phyloP scores from a whole-genome alignment of 2,329 filamentous ascomycete species.

The Amauroascus niger region DNA sequence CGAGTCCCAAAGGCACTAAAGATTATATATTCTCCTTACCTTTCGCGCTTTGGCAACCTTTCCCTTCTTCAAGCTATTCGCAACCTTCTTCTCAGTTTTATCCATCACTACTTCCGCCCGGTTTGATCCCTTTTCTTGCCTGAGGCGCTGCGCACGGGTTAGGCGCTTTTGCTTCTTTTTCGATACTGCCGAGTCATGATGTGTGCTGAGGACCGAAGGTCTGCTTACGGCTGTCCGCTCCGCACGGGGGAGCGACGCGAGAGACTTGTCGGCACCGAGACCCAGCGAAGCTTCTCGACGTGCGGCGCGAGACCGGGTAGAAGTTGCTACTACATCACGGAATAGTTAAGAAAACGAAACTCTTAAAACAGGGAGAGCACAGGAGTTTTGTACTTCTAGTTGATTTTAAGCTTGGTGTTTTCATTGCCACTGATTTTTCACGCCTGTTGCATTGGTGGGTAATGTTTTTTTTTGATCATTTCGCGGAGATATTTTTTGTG shows the following conservation, averaged over 20 bases:
- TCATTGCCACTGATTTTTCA: neutral
- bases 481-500: neutral
- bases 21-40: constrained; percentile 19
- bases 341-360: neutral
- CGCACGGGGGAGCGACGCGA: constrained; percentile 36
- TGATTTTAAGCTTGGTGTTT: constrained; percentile 7
- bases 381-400: neutral
- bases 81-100: constrained; percentile 47
- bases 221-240: constrained; percentile 32
- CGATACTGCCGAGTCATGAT: constrained; percentile 43
- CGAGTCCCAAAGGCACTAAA: neutral
- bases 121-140: constrained; percentile 48
- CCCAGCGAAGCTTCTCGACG: constrained; percentile 49
- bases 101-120: constrained; percentile 47
- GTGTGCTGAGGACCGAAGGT: constrained; percentile 41
- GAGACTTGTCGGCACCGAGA: constrained; percentile 43
- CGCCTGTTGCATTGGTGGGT: neutral
- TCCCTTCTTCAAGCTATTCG: constrained; percentile 42
- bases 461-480: neutral
- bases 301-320: constrained; percentile 49
- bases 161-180: constrained; percentile 42
- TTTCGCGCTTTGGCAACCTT: constrained; percentile 42
- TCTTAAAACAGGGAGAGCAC: no score
- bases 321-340: constrained; percentile 34
- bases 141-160: constrained; percentile 44